Evolutionary conservation across 2,329 filamentous ascomycete species (phyloP).

Genomic region (Penicillium palitans): DNA sequence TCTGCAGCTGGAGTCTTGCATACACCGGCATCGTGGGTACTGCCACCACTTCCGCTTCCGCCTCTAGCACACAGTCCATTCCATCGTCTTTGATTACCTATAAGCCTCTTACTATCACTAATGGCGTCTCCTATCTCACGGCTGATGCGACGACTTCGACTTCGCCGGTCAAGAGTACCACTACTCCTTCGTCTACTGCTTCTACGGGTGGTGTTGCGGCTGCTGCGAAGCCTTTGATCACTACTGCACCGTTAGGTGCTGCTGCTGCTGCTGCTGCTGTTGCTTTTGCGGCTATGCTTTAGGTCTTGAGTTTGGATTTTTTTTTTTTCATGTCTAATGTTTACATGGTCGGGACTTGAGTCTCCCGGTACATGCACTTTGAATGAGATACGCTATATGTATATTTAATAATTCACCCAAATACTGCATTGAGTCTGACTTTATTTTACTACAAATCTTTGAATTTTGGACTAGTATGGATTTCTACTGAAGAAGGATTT

Average conservation of each 20-base stretch:
- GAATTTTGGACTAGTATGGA: no score
- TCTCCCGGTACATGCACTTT: neutral
- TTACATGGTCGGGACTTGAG: neutral
- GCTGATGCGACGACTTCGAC: constrained; percentile 9
- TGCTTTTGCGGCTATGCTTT: constrained; percentile 13
- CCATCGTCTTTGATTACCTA: neutral
- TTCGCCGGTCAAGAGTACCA: neutral
- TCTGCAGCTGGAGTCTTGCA: constrained; percentile 1
- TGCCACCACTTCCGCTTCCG: neutral
- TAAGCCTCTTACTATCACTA: constrained; percentile 2
- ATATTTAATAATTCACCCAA: neutral
- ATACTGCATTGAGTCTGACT: no score
- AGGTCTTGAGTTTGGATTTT: neutral
- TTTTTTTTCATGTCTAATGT: neutral
- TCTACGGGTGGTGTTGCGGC: constrained; percentile 2
- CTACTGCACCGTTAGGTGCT: constrained; percentile 6
- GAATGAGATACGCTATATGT: neutral
- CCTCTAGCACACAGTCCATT: neutral
- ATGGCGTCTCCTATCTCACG: constrained; percentile 1
- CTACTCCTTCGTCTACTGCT: neutral
- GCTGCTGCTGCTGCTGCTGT: constrained; percentile 5
- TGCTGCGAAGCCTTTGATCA: constrained; percentile 1
- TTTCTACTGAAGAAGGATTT: neutral
- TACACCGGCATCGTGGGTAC: neutral
- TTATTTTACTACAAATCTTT: neutral